Evolutionary conservation across 768 basidiomycete genomes (phyloP), one percentile per base, ranked within the genome.

Genomic region (Boletellus ananas): DNA sequence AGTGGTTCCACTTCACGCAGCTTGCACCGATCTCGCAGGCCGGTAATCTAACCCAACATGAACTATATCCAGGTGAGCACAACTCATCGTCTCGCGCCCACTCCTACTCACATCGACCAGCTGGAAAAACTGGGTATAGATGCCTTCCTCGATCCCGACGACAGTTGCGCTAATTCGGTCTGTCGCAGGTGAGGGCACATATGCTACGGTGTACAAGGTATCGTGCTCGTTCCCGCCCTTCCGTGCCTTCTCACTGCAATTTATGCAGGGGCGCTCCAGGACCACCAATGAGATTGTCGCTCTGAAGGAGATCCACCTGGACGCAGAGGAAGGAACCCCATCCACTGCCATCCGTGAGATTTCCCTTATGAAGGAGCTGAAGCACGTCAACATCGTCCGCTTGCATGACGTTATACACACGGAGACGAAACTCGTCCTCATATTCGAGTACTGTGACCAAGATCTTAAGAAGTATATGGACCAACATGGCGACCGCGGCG

Each of bases 381-480:
- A 96, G 70, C 96, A 99, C 62, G 85, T 91, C 75, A 99, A 99
- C 73, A 95, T 99, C 65, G 92, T 99, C 65, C 85, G 96, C 62
- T 81, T 99, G 17, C 87, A 98, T 74, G 96, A 98, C 69, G 96
- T 99, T 43, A 97, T 98, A 56, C 96, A 99, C 70, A 98, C 94
- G 16, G 96, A 99, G 71, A 90, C 91, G 8, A 97, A 98, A 60
- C 85, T 99, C 43, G 90, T 97, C 55, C 87, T 99, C 51, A 94
- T 99, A 58, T 99, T 98, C 70, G 96, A 99, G 72, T 98, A 83
- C 67, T 96, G 94, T 70, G 96, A 99, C 62, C 91, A 94, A 70
- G 96, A 99, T 72, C 78, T 99, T 40, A 99, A 99, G 71, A 94
- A 93, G 66, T 98, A 97, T 70, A 99, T 99, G 96, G 96, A 99